Percentiles rank a stretch among this genome's conserved stretches.
Conservation (phyloP, 345 rosid genomes). For the Psidium friedrichsthalianum region DNA sequence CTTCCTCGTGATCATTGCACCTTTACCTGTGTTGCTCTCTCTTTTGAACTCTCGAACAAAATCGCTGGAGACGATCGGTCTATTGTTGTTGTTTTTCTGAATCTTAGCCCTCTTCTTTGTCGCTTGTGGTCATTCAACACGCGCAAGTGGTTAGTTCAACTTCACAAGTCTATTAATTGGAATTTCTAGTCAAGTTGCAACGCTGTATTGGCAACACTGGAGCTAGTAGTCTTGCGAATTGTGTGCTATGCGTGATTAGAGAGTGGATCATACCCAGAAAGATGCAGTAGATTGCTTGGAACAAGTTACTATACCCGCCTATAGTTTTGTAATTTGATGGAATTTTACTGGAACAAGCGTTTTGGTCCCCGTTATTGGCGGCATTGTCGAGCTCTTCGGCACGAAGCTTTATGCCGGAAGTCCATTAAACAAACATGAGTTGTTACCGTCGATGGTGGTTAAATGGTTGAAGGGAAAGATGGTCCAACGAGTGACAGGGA, state of each 20-base stretch:
- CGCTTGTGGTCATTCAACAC: background rate
- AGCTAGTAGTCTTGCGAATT: background rate
- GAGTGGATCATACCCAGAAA: background rate
- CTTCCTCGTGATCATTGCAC: no score
- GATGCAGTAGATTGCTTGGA: background rate
- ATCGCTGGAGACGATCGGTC: no score
- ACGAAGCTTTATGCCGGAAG: no score
- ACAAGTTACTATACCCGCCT: background rate
- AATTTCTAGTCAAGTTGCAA: background rate
- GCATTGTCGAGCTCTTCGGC: constrained; percentile 76
- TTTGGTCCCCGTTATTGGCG: constrained; percentile 59
- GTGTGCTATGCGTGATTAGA: background rate
- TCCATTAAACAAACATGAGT: no score
- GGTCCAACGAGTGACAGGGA: no score
- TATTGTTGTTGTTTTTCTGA: background rate
- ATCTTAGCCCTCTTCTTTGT: background rate
- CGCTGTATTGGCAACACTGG: background rate
- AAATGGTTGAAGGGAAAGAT: no score
- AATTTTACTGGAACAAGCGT: constrained; percentile 38
- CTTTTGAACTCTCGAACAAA: no score
- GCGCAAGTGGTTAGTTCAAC: background rate
- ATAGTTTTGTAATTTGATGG: background rate
- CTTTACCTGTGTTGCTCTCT: no score
- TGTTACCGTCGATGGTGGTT: no score
- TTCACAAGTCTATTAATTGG: background rate